Evolutionary conservation across 768 basidiomycete genomes (phyloP).

Genomic region (Russula sp.): DNA sequence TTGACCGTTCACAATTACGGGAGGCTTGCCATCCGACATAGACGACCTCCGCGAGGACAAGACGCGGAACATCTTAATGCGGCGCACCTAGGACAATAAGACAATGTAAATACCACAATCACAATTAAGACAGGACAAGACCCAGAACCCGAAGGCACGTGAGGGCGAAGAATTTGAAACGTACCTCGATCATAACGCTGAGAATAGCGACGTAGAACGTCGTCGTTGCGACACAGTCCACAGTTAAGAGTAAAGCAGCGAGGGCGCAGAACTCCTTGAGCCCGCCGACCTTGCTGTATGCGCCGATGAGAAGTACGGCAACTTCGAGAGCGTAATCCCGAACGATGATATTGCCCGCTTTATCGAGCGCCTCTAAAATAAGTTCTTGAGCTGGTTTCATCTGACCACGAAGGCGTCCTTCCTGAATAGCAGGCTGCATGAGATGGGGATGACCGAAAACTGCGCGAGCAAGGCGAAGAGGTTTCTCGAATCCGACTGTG

Average conservation of each 20-base stretch:
- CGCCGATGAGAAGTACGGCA: slow-evolving; percentile 83
- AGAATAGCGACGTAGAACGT: slow-evolving; percentile 88
- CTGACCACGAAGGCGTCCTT: slow-evolving; percentile 38
- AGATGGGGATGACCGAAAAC: slow-evolving; percentile 80
- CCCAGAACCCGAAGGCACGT: slow-evolving; percentile 13
- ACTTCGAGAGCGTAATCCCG: slow-evolving; percentile 93
- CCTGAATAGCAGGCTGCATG: slow-evolving; percentile 34
- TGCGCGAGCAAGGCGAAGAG: slow-evolving; percentile 83
- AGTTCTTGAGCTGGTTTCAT: slow-evolving; percentile 80
- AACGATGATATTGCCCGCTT: slow-evolving; percentile 79
- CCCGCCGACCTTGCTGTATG: slow-evolving; percentile 81
- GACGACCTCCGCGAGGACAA: slow-evolving; percentile 41
- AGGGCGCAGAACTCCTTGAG: slow-evolving; percentile 93
- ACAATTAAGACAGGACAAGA: slow-evolving; percentile 12
- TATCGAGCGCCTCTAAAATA: slow-evolving; percentile 76
- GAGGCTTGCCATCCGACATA: slow-evolving; percentile 31
- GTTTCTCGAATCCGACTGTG: slow-evolving; percentile 98
- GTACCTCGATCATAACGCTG: slow-evolving; percentile 93
- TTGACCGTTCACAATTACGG: slow-evolving; percentile 29
- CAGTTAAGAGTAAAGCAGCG: slow-evolving; percentile 79
- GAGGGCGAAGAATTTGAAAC: slow-evolving; percentile 27
- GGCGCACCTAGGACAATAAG: slow-evolving; percentile 52
- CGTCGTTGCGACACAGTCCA: slow-evolving; percentile 86
- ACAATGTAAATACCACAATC: slow-evolving; percentile 11
- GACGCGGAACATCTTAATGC: slow-evolving; percentile 61